A percentile compares a stretch with the other conserved stretches of the same genome.
phyloP scores from a whole-genome alignment of 306 rosid genomes.

The Glycine latifolia region DNA sequence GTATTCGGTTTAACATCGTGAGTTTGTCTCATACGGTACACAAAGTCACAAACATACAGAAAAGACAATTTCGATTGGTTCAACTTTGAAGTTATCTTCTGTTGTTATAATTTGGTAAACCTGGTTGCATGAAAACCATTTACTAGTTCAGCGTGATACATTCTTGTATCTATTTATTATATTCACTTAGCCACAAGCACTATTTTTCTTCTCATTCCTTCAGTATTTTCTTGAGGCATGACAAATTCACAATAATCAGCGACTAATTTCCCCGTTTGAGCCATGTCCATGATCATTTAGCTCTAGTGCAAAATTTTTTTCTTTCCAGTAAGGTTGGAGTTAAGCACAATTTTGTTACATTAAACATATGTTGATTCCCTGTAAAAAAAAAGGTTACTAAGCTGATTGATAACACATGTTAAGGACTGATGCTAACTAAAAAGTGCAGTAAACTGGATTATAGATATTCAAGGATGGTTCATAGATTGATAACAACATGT shows the following conservation, averaged over 20 bases:
- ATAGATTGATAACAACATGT: too few relatives aligned
- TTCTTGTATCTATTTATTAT: conserved; percentile 14
- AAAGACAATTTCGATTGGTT: conserved; percentile 42
- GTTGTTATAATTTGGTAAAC: conserved; percentile 29
- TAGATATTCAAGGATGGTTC: neutral
- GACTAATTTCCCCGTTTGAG: neutral
- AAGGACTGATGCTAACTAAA: conserved; percentile 1
- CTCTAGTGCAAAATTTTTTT: neutral
- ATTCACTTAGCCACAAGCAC: neutral
- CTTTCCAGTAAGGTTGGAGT: neutral
- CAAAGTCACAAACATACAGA: conserved; percentile 30
- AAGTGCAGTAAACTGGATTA: neutral
- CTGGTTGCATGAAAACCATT: conserved; percentile 31
- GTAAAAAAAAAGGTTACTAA: neutral
- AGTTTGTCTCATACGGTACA: conserved; percentile 2
- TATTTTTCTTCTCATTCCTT: neutral
- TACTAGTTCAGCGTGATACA: conserved; percentile 13
- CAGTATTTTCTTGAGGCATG: neutral
- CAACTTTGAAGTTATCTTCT: conserved; percentile 46
- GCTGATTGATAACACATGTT: conserved; percentile 16
- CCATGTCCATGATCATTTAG: neutral
- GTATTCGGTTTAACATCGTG: conserved; percentile 1
- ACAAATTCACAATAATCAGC: neutral
- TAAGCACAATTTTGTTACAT: neutral
- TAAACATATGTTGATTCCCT: neutral